Base-by-base conservation (phyloP, 225 moss, liverwort and hornwort species). In the Neckera pumila region DNA sequence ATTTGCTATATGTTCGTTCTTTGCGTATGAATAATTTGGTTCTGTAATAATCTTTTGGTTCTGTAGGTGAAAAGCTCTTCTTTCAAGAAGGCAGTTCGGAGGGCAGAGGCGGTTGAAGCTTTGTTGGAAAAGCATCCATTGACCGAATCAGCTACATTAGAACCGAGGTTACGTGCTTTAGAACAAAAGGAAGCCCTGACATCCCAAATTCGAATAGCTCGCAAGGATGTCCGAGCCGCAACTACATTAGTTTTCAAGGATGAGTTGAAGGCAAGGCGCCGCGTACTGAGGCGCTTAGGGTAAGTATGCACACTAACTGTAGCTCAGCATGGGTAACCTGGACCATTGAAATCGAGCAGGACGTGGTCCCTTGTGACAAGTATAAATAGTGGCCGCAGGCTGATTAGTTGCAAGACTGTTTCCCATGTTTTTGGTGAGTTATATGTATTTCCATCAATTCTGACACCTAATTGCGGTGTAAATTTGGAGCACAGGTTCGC, bases 191-290 rank as follows among this genome's bases (percentile, higher is more conserved):
- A 93, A 88, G 92, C 91, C 85, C 82, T 99, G 81, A 93, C 90
- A 81, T 89, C 92, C 67, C 90, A 93, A 86, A 95, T 99, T 80
- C 96, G 96, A 88, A 91, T 92, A 56, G 97, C 99, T 64, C 96
- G 93, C 43, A 94, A 95, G 79, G 96, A 99, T 75, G 96, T 97
- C 71, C 94, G 97, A 73, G 91, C 95, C 74, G 96, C 96, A 80
- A 95, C 97, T 65, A 95, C 93, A 25, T 92, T 99, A 83, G 96
- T 99, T 22, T 97, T 99, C 89, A 99, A 97, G 84, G 99, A 99
- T 93, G 99, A 99, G 85, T 84, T 99, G 60, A 97, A 96, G 91
- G 93, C 97, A 63, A 93, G 99, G 64, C 95, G 93, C 77, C 95
- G 96, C 36, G 96, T 97, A 78, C 91, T 99, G 86, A 94, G 96